A percentile compares a stretch with the other conserved stretches of the same genome.
phyloP scores from a whole-genome alignment of 192 early-diverging fungal genomes.

The Umbelopsis vinacea region DNA sequence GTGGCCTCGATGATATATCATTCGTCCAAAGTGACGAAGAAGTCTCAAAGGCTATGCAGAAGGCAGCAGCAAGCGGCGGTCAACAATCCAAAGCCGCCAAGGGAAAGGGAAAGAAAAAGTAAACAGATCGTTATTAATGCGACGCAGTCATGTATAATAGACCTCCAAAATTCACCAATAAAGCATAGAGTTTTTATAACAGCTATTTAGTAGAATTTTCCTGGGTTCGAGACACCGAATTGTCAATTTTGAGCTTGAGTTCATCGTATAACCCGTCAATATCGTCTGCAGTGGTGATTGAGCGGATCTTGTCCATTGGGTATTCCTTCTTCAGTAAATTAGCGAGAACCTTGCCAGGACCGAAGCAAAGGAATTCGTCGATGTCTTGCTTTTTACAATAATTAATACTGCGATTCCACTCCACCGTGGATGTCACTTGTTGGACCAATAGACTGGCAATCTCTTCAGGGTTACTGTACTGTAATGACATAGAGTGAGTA shows the following conservation, averaged over 20 bases:
- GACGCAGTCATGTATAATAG: conserved; percentile 13
- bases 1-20: conserved; percentile 51
- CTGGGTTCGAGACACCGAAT: conserved; percentile 14
- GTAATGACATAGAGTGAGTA: not conserved
- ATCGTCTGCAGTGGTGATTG: conserved; percentile 9
- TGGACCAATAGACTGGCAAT: conserved; percentile 70
- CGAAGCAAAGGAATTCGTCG: conserved; percentile 84
- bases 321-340: conserved; percentile 91
- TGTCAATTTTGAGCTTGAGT: conserved; percentile 6
- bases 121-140: conserved; percentile 12
- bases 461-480: conserved; percentile 47
- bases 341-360: conserved; percentile 85
- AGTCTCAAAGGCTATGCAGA: conserved; percentile 41
- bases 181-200: conserved; percentile 11
- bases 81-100: conserved; percentile 22
- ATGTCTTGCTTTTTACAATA: conserved; percentile 81
- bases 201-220: not conserved
- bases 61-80: conserved; percentile 33
- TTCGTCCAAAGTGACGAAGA: conserved; percentile 40
- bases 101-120: conserved; percentile 38
- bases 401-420: conserved; percentile 87
- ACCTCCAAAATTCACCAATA: not conserved
- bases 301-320: conserved; percentile 65
- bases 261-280: conserved; percentile 10
- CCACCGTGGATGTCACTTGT: conserved; percentile 85